Evolutionary conservation across 192 early-diverging fungal species (phyloP), one percentile per base, ranked within the genome.

Genomic region (Mortierella hygrophila): DNA sequence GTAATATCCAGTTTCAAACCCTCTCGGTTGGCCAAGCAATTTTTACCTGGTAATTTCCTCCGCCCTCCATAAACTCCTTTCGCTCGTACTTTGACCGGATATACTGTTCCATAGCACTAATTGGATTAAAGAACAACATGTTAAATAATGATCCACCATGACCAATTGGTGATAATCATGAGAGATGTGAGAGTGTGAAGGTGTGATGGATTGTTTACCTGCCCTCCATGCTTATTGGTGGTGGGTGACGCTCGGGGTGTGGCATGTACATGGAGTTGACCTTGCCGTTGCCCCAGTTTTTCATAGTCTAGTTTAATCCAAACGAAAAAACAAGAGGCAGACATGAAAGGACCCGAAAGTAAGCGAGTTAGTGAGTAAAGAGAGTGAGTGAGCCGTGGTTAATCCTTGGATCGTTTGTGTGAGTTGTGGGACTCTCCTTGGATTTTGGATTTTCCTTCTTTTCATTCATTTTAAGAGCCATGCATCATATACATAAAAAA

Each of bases 31-130:
- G 40, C 6, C 15, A 21, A 41, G 11, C 11, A 15, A 29, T 54
- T 40, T 68, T 68, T 76, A 86, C 81, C 82, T 82, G 81, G 21
- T 75, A 63, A n/a, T 74, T 65, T 35, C 77, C 80, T n/a, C 85
- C 87, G 26, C 83, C 81, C 23, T 91, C 90, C 81, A 92, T 93
- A 91, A 90, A 96, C 70, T 85, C 82, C 46, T 91, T 93, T 72
- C 87, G 93, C 80, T 98, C 96, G 88, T 97, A 99, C 89, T 99
- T 99, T 89, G 97, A 92, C 41, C 97, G 94, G 73, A 99, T 97
- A 75, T 94, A 98, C 54, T 90, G 89, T 81, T 98, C 97, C 91
- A 98, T 93, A 42, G 96, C 96, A 32, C 94, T 94, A 79, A 47
- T 37, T 32, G 55, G 26, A 60, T 57, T n/a, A 4, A 32, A 6